Percentiles rank a stretch among this genome's conserved stretches.
These are phyloP conservation scores for Cryptosporidium tyzzeri DNA, from an alignment of 169 alveolate genomes.

Conservation along the genomic window DNA sequence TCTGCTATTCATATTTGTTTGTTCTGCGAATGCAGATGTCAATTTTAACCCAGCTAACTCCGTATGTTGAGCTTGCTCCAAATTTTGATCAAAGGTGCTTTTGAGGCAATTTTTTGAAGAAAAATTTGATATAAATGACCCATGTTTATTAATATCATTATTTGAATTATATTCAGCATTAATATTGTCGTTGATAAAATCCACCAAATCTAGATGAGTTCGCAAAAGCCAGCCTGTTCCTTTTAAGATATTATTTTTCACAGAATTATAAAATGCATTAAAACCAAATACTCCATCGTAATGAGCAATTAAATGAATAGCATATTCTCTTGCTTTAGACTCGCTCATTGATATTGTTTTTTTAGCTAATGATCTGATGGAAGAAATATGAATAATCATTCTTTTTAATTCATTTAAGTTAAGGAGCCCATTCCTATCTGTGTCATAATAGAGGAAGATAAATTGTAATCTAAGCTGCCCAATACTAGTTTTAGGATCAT, in stretches of 20 bases:
- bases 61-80: background rate
- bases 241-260: constrained; percentile 44
- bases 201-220: constrained; percentile 69
- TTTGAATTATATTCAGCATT: background rate
- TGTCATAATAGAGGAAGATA: constrained; percentile 77
- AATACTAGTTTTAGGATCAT: constrained; percentile 66
- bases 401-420: constrained; percentile 71
- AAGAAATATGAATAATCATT: constrained; percentile 67
- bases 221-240: constrained; percentile 76
- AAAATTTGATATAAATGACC: background rate
- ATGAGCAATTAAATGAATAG: constrained; percentile 72
- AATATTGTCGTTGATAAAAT: constrained; percentile 13
- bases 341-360: constrained; percentile 41
- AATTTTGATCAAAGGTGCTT: background rate
- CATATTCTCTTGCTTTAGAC: constrained; percentile 72
- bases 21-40: background rate
- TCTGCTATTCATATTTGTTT: background rate
- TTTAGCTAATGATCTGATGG: constrained; percentile 50
- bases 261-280: constrained; percentile 63
- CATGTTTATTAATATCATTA: background rate
- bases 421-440: constrained; percentile 75
- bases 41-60: background rate
- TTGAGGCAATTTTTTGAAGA: background rate
- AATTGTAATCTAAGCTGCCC: constrained; percentile 77
- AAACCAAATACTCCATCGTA: constrained; percentile 74